A percentile compares a stretch with the other conserved stretches of the same genome.
These are phyloP conservation scores for Parachaetomium inaequale DNA, from an alignment of 495 filamentous ascomycete genomes.

Conservation along the genomic window DNA sequence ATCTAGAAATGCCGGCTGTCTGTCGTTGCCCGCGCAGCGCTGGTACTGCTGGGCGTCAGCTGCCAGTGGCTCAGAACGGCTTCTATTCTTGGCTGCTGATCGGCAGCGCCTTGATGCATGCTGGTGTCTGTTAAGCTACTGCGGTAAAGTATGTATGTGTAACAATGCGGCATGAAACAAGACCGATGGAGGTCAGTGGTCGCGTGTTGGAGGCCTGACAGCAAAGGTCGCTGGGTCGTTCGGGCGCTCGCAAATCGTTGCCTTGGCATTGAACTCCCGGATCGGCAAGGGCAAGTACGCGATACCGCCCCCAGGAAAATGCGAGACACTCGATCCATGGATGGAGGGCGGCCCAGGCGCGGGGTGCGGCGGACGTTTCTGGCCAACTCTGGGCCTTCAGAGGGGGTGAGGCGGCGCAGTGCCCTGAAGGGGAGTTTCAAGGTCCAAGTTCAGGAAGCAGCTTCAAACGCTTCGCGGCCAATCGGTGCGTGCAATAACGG, in stretches of 20 bases:
- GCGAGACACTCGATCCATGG: background rate
- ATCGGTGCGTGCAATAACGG: background rate
- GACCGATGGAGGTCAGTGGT: too few species aligned
- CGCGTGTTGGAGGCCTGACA: too few species aligned
- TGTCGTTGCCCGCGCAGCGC: too few species aligned
- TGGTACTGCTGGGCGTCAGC: background rate
- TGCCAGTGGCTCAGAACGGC: background rate
- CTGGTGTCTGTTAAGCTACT: background rate
- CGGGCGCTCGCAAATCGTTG: background rate
- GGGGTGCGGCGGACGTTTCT: background rate
- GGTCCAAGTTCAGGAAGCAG: background rate
- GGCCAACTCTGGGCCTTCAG: background rate
- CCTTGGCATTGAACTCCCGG: background rate
- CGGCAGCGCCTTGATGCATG: background rate
- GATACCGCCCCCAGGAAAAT: background rate
- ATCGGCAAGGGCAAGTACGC: background rate
- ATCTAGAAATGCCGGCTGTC: background rate
- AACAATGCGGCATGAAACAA: background rate
- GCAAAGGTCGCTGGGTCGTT: background rate
- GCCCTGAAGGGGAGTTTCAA: background rate
- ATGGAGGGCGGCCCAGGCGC: background rate
- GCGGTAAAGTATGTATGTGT: background rate
- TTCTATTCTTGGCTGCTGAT: background rate
- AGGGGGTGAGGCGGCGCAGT: background rate
- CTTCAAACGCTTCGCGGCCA: background rate